Evolutionary conservation across 768 basidiomycete genomes (phyloP).

Genomic region (Phanerochaete carnosa): DNA sequence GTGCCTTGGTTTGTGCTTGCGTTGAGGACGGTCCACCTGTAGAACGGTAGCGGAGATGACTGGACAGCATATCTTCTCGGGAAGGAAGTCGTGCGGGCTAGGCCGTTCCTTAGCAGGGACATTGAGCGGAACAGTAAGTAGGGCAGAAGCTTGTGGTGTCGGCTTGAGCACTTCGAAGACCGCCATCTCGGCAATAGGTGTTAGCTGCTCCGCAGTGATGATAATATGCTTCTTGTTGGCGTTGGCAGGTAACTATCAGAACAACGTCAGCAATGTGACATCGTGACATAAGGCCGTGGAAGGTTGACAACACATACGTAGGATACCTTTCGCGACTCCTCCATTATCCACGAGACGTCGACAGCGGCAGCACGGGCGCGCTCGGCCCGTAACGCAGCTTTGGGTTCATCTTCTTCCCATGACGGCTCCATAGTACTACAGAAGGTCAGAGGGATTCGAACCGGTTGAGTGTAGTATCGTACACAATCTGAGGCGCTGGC

Average conservation of each 20-base stretch:
- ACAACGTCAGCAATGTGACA: not conserved
- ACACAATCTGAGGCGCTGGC: constrained; percentile 19
- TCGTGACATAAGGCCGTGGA: not conserved
- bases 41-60: constrained; percentile 1
- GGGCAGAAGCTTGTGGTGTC: not conserved
- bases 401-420: constrained; percentile 26
- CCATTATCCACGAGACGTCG: constrained; percentile 23
- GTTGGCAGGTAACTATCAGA: not conserved
- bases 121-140: not conserved
- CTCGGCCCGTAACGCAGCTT: constrained; percentile 21
- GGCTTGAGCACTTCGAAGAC: constrained; percentile 6
- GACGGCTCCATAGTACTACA: constrained; percentile 25
- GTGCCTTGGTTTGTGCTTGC: constrained; percentile 8
- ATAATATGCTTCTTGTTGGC: constrained; percentile 4
- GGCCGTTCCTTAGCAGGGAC: constrained; percentile 11
- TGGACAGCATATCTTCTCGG: constrained; percentile 15
- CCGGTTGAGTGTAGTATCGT: not conserved
- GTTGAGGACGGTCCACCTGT: not conserved
- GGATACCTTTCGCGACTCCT: constrained; percentile 18
- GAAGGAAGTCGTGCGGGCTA: constrained; percentile 18
- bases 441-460: not conserved
- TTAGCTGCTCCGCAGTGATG: not conserved
- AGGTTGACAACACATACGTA: constrained; percentile 16
- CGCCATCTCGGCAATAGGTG: not conserved
- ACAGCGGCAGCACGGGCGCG: constrained; percentile 28